Percentiles rank a stretch among this genome's conserved stretches.
Conservation (phyloP, 2,329 filamentous ascomycete genomes). For the Ramularia collo-cygni region DNA sequence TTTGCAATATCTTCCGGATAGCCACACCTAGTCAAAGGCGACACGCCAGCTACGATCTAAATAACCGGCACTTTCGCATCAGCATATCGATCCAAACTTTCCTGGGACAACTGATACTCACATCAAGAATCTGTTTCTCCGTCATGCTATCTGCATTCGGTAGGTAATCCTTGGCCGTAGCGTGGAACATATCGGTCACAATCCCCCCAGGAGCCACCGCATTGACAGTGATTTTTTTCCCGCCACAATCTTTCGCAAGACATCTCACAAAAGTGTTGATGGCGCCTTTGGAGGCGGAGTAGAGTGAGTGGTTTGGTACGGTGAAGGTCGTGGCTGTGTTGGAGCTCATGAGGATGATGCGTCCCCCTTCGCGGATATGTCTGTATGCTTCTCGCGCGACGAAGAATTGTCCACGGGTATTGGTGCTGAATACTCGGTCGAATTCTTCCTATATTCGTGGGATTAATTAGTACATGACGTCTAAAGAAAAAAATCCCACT, state of each 20-base stretch:
- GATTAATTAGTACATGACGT: slow-evolving; percentile 50
- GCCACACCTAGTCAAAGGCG: slow-evolving; percentile 54
- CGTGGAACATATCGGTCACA: slow-evolving; percentile 52
- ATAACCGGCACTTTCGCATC: too few species aligned
- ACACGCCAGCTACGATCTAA: slow-evolving; percentile 34
- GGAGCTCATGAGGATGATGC: slow-evolving; percentile 46
- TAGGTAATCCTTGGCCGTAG: slow-evolving; percentile 54
- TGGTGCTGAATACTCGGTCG: slow-evolving; percentile 54
- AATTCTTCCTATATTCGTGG: slow-evolving; percentile 49
- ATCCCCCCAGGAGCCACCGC: slow-evolving; percentile 49
- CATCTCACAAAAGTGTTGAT: slow-evolving; percentile 53
- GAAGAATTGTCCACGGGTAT: slow-evolving; percentile 58
- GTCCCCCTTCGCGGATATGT: slow-evolving; percentile 41
- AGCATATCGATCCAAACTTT: too few species aligned
- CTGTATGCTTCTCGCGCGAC: slow-evolving; percentile 53
- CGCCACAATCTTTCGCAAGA: slow-evolving; percentile 50
- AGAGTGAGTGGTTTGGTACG: slow-evolving; percentile 46
- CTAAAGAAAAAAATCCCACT: slow-evolving; percentile 59
- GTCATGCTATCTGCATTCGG: slow-evolving; percentile 46
- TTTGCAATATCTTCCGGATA: slow-evolving; percentile 58
- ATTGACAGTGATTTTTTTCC: slow-evolving; percentile 48
- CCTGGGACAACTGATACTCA: too few species aligned
- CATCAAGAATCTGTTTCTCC: slow-evolving; percentile 47
- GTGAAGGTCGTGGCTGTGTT: slow-evolving; percentile 47
- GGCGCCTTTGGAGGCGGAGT: slow-evolving; percentile 51